Base-by-base conservation (phyloP, 805 yeast species). In the Candida pseudofarinosa region DNA sequence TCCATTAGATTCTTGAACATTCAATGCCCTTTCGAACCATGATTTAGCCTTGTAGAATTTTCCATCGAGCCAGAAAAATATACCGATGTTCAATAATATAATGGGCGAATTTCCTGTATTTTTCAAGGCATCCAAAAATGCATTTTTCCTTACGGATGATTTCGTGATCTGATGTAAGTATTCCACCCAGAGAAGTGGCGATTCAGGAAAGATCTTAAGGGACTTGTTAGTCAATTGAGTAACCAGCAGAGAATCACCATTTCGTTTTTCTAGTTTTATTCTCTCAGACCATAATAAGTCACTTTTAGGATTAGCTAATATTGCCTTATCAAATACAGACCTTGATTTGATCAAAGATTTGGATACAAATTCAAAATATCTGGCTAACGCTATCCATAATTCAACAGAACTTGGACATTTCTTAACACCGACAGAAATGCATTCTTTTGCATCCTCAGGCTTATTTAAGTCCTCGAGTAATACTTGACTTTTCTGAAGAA, bases 11-110 rank as follows among this genome's bases (percentile, higher is more conserved):
- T 67, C 59, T 43, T 81, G 80, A 2, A 71, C 67, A n/a, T 63
- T 67, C 8, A 83, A 56, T 0, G 93, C 85, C 41, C 85, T 69
- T 38, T 83, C 83, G 43, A 88, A 77, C 88, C 96, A 90, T 12
- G 81, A 72, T 42, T 70, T 66, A 0, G 95, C 87, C 49, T 81
- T 83, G 1, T 73, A 63, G 19, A 73, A 60, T 49, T 85, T 85
- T 0, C 85, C 83, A 19, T 79, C 84, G 1, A 65, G 53, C 82
- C 83, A 83, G 47, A 89, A 81, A 43, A 79, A 76, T 10, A 71
- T 63, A 0, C 93, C 97, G 26, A 88, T 81, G 0, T 78, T 72
- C 10, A 77, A 50, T 10, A 90, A 64, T 1, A 91, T 76, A 14
- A 69, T 45, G 0, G 83, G 71, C 39, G 81, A 71, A 48, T 84